Percentiles rank a stretch among this genome's conserved stretches.
These are phyloP conservation scores for Boletus vermiculosoides DNA, from an alignment of 768 basidiomycete genomes.

Conservation along the genomic window DNA sequence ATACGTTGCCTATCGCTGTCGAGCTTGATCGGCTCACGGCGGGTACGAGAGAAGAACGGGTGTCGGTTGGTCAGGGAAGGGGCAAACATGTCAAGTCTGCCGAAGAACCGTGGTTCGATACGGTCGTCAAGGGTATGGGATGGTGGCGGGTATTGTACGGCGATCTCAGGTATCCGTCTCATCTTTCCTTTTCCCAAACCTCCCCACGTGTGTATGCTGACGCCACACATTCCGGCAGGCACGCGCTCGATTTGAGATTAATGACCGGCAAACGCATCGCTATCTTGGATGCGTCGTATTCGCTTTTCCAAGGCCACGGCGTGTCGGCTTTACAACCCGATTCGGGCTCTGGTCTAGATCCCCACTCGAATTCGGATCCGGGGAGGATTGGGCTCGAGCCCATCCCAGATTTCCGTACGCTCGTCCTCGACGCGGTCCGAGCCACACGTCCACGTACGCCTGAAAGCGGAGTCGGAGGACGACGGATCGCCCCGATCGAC, in stretches of 20 bases:
- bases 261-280: constrained; percentile 63
- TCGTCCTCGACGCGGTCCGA: constrained; percentile 51
- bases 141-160: constrained; percentile 80
- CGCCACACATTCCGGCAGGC: constrained; percentile 36
- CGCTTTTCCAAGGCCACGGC: constrained; percentile 40
- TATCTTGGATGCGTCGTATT: constrained; percentile 72
- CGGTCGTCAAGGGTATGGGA: constrained; percentile 75
- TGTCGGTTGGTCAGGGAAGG: constrained; percentile 1
- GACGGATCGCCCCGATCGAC: constrained; percentile 53
- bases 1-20: constrained; percentile 74
- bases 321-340: not conserved
- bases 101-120: constrained; percentile 46
- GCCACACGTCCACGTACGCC: constrained; percentile 20
- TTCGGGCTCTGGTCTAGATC: not conserved
- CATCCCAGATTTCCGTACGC: constrained; percentile 56
- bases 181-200: constrained; percentile 9
- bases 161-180: constrained; percentile 52
- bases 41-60: constrained; percentile 30
- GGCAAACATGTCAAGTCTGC: constrained; percentile 14
- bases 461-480: constrained; percentile 19
- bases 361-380: not conserved
- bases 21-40: constrained; percentile 59
- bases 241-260: constrained; percentile 79
- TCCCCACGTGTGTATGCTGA: not conserved
- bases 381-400: constrained; percentile 46